Evolutionary conservation across 495 filamentous ascomycete genomes (phyloP).

Genomic region (Bathelium albidoporum): DNA sequence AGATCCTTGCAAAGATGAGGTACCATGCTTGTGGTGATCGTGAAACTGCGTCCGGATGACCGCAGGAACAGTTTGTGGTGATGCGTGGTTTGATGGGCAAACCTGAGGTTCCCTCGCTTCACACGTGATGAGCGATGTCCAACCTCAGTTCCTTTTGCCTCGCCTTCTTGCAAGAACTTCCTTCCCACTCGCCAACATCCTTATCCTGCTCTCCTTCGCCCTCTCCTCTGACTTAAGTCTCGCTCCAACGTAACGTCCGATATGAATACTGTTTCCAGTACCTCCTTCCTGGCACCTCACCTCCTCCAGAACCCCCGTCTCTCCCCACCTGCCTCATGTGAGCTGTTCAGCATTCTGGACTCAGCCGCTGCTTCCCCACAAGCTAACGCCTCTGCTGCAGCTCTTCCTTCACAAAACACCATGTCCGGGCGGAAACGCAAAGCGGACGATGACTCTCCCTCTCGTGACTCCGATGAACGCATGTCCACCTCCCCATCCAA

Average conservation of each 20-base stretch:
- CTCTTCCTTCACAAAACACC: conserved; percentile 40
- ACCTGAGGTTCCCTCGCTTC: background rate
- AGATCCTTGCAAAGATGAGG: background rate
- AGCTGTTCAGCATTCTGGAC: conserved; percentile 18
- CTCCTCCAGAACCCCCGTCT: conserved; percentile 61
- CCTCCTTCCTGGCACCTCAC: conserved; percentile 47
- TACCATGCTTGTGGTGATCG: background rate
- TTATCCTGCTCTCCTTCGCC: background rate
- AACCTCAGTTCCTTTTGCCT: background rate
- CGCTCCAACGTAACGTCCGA: background rate
- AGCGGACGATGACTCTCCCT: conserved; percentile 40
- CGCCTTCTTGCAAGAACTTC: background rate
- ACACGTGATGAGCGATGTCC: background rate
- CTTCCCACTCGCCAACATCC: background rate
- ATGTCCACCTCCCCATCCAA: conserved; percentile 78
- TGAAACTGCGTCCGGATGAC: too few species aligned
- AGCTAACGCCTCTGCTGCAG: conserved; percentile 44
- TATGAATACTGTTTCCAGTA: background rate
- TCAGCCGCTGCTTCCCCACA: conserved; percentile 4
- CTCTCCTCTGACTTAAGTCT: background rate
- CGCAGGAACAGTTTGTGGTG: too few species aligned
- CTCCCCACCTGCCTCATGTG: conserved; percentile 64
- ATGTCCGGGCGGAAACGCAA: conserved; percentile 68
- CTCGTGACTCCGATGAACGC: conserved; percentile 45
- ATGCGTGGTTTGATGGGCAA: too few species aligned